These are phyloP conservation scores for Colletotrichum aenigma DNA, from an alignment of 2,329 filamentous ascomycete species.

Conservation along the genomic window DNA sequence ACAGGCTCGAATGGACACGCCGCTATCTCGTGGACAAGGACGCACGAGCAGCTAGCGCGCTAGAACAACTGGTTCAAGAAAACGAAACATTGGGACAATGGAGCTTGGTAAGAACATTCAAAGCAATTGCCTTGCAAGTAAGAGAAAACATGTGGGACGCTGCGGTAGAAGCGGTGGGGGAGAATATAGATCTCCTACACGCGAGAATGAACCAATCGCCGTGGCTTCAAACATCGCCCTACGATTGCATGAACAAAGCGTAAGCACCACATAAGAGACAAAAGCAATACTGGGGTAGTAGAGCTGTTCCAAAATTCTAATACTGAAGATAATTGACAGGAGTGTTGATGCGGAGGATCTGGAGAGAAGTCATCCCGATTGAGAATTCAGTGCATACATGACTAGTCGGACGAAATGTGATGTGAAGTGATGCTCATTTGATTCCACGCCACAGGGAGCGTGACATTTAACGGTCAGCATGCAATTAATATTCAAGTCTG, in stretches of 20 bases:
- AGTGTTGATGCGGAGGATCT: too few species aligned
- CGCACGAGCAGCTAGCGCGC: neutral
- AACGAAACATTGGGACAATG: neutral
- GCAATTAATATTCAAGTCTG: too few species aligned
- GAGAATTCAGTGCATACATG: too few species aligned
- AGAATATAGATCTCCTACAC: neutral
- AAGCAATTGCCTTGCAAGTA: neutral
- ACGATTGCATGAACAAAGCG: neutral
- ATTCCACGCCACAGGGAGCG: too few species aligned
- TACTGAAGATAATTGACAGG: too few species aligned
- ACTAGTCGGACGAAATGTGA: too few species aligned
- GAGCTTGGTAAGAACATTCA: neutral
- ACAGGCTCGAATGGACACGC: neutral
- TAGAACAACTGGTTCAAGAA: neutral
- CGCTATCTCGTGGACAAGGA: neutral
- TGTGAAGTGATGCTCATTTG: too few species aligned
- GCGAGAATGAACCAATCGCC: neutral
- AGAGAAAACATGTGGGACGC: slow-evolving; percentile 6
- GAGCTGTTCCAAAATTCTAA: too few species aligned
- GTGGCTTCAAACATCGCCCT: neutral
- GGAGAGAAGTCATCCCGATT: too few species aligned
- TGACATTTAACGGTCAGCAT: too few species aligned
- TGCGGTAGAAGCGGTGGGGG: neutral
- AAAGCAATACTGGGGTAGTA: too few species aligned
- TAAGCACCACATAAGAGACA: too few species aligned